Base-by-base conservation (phyloP, 257 asterid species). In the Solanum lignicaule region DNA sequence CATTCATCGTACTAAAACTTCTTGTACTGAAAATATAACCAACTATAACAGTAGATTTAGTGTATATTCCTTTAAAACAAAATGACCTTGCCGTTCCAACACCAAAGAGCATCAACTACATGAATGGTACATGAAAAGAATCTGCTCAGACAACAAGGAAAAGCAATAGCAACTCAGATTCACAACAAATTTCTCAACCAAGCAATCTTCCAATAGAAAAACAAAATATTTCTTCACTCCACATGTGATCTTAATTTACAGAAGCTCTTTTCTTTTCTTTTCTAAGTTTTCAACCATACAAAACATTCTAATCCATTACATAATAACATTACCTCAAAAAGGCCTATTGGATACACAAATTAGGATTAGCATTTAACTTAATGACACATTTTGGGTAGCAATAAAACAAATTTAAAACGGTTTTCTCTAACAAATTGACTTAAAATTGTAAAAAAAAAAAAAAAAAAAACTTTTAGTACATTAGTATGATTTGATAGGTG, bases 1-100 rank as follows among this genome's bases (percentile, higher is more conserved):
- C 94, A 31, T 92, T 91, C 99, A 97, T 97, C 36, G 88, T 85
- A 89, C 91, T 88, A 75, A 91, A 89, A 74, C 90, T 84, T 88
- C 90, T 89, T 18, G 39, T 76, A 69, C 43, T 23, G 75, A 36
- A 43, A 83, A 48, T 5, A 62, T 29, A 60, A 41, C 13, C 69
- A 65, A 81, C 86, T 73, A 84, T 88, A 1, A 86, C 52, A 55
- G 89, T 65, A 84, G 89, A 72, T 83, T 83, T 85, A 85, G 85
- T 41, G 32, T 27, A 86, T 27, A 83, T n/a, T 65, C 81, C 69
- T 87, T 39, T 85, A 41, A 65, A 69, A 86, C 76, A 83, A 89
- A 88, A 87, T 78, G 84, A 55, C 83, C 83, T 83, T 27, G 84
- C 85, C 69, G 89, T 92, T 36, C 88, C 90, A 91, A 89, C 74